Conservation (phyloP, 768 basidiomycete genomes). For the Tephrocybe rancida region DNA sequence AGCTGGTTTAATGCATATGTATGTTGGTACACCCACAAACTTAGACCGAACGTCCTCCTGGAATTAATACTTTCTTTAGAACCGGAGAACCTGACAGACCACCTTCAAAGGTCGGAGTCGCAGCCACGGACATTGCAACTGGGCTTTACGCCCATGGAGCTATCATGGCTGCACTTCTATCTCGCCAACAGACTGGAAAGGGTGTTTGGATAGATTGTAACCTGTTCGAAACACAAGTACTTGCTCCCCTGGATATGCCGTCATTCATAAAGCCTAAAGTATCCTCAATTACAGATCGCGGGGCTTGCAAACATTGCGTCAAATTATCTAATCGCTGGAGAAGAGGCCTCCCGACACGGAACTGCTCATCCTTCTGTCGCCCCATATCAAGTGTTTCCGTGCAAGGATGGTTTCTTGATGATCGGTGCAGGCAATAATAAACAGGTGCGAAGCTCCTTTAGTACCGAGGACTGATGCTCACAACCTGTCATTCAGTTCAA, state of each 20-base stretch:
- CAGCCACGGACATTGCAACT: conserved; percentile 87
- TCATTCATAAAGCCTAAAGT: background rate
- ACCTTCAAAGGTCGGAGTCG: conserved; percentile 95
- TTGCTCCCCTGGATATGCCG: background rate
- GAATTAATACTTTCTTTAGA: conserved; percentile 35
- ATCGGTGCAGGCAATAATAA: conserved; percentile 91
- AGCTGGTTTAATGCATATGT: conserved; percentile 96
- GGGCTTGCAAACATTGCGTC: conserved; percentile 92
- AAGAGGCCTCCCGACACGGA: conserved; percentile 86
- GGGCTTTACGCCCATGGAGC: conserved; percentile 91
- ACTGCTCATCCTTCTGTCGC: conserved; percentile 94
- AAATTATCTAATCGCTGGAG: conserved; percentile 86
- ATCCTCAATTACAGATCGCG: conserved; percentile 59
- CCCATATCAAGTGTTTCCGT: conserved; percentile 90
- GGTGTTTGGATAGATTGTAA: conserved; percentile 94
- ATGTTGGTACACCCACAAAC: conserved; percentile 25
- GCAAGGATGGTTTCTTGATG: conserved; percentile 89
- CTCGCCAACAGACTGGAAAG: conserved; percentile 79
- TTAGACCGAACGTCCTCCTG: background rate
- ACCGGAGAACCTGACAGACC: conserved; percentile 88
- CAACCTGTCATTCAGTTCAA: conserved; percentile 55
- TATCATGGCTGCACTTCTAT: conserved; percentile 87
- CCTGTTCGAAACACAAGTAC: conserved; percentile 88
- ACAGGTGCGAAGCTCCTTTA: conserved; percentile 49
- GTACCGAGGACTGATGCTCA: background rate